Evolutionary conservation across 768 basidiomycete species (phyloP).

Genomic region (Hypholoma fasciculare): DNA sequence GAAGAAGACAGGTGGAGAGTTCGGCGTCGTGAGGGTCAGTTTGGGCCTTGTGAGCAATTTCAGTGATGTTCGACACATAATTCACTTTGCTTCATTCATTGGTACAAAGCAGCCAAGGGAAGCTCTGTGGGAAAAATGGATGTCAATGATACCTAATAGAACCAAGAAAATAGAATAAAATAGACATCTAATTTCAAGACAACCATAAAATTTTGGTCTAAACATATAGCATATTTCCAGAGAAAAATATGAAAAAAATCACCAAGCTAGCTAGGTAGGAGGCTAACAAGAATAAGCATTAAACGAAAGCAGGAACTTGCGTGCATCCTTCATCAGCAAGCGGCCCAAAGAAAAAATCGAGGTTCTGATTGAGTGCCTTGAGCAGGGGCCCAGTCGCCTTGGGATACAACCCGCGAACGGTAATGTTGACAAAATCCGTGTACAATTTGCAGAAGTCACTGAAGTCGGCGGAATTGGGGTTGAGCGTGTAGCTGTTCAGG

Average conservation of each 20-base stretch:
- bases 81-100: background rate
- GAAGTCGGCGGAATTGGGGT: slow-evolving; percentile 19
- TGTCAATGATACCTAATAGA: too few species aligned
- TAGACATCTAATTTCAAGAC: too few species aligned
- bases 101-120: too few species aligned
- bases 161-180: too few species aligned
- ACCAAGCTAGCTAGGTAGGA: background rate
- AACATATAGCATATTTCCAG: background rate
- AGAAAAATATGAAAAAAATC: background rate
- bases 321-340: slow-evolving; percentile 7
- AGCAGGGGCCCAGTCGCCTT: slow-evolving; percentile 14
- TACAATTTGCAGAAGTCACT: slow-evolving; percentile 17
- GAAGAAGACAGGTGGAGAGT: background rate
- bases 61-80: background rate
- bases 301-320: slow-evolving; percentile 14
- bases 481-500: slow-evolving; percentile 17
- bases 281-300: background rate
- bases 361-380: slow-evolving; percentile 16
- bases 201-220: too few species aligned
- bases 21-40: background rate
- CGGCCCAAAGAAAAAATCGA: slow-evolving; percentile 11
- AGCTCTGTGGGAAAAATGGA: too few species aligned
- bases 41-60: background rate
- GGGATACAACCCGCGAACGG: slow-evolving; percentile 20
- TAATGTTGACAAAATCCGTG: slow-evolving; percentile 20